Percentiles rank a stretch among this genome's conserved stretches.
Evolutionary conservation across 345 rosid genomes (phyloP).

Genomic region (Arabidopsis suecica): DNA sequence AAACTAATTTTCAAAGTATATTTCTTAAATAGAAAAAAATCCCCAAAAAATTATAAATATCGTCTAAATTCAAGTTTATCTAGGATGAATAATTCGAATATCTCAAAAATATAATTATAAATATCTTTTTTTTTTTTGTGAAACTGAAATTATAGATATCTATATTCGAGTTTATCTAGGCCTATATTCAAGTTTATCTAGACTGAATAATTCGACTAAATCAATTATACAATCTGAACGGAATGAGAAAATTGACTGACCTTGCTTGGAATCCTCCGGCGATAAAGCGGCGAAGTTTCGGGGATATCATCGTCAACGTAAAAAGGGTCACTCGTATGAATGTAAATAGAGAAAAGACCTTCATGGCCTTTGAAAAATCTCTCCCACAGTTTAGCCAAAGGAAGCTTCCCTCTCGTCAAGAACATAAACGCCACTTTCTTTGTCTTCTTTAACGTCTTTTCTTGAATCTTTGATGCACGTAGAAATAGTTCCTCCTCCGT

Average conservation of each 20-base stretch:
- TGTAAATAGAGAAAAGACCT: conserved; percentile 65
- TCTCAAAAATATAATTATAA: not conserved
- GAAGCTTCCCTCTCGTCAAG: conserved; percentile 72
- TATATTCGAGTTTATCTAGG: not conserved
- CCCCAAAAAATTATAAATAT: not conserved
- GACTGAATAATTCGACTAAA: conserved; percentile 1
- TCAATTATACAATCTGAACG: not conserved
- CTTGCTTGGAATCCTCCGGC: conserved; percentile 77
- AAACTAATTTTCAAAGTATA: not conserved
- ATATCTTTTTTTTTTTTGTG: too few relatives aligned
- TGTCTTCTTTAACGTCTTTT: conserved; percentile 49
- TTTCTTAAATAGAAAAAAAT: not conserved
- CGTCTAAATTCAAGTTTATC: not conserved
- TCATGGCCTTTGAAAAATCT: conserved; percentile 74
- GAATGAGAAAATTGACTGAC: conserved; percentile 42
- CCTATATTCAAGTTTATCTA: not conserved
- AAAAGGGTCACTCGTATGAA: conserved; percentile 67
- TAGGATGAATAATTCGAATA: not conserved
- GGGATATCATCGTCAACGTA: conserved; percentile 51
- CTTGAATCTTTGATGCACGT: conserved; percentile 50
- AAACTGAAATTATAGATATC: not conserved
- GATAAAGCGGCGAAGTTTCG: conserved; percentile 58
- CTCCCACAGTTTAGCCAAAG: conserved; percentile 86
- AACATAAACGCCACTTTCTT: conserved; percentile 88
- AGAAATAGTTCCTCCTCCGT: conserved; percentile 62